Base-by-base conservation (phyloP, 345 rosid genomes). In the Sisymbrium altissimum region DNA sequence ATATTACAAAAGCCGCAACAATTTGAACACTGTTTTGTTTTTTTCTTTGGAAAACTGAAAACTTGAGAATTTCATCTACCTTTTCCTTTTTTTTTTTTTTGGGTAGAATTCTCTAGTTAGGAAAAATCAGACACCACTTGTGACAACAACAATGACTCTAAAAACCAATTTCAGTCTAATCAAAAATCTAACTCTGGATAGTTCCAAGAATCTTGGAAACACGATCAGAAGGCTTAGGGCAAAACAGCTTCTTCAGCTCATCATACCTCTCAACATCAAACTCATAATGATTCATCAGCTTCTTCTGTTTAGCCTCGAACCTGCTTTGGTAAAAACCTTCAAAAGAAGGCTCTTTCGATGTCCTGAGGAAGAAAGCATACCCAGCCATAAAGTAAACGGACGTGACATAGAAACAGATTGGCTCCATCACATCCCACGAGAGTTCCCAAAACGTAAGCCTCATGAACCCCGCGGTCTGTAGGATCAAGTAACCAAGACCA, bases 341-440 rank as follows among this genome's bases (percentile, higher is more conserved):
- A 45, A 90, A 89, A 9, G 96, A 89, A n/a, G 99, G 99, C 60
- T 92, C 99, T 77, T 80, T 86, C 0, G 92, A 75, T 3, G 99
- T 96, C 83, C 84, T 79, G 71, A 96, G 97, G 85, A 92, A 96
- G 79, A 92, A 96, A 3, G 88, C 70, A 30, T 90, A 96, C 29
- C 96, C 86, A 21, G 83, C 88, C 88, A 90, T 86, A 78, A 84
- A 86, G 70, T 93, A 92, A 0, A 83, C 17, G 18, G 98, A 90
- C 0, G 99, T 96, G 2, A 86, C 83, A 35, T 84, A 92, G 93
- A 90, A 96, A 79, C 99, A 96, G 30, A 96, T 89, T 0, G 99
- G 99, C 43, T 96, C 99, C 99, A 96, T 96, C 10, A 96, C 97
- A 30, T 96, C 99, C 99, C 99, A 96, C 0, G 97, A 80, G 7